These are phyloP conservation scores for Phytopythium delawarense DNA, from an alignment of 352 stramenopile species.

Conservation along the genomic window DNA sequence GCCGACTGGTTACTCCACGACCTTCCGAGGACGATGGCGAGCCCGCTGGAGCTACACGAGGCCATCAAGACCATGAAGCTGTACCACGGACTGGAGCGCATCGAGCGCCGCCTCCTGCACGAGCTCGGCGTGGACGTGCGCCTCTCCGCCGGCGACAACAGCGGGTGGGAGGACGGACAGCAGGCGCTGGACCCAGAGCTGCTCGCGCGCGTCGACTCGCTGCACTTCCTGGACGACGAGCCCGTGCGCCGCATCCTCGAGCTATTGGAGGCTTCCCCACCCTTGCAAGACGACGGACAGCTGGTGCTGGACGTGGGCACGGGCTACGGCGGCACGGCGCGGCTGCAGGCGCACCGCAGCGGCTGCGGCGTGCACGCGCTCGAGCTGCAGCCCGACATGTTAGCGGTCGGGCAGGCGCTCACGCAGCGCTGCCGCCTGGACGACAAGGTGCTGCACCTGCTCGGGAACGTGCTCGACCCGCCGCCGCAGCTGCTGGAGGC, in stretches of 20 bases:
- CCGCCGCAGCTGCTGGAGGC: constrained; percentile 7
- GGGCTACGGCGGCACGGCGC: constrained; percentile 85
- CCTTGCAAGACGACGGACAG: constrained; percentile 11
- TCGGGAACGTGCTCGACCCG: constrained; percentile 57
- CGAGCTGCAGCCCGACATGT: constrained; percentile 79
- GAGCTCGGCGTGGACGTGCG: constrained; percentile 10
- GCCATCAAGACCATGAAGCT: constrained; percentile 90
- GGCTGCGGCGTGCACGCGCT: constrained; percentile 62
- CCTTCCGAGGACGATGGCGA: background rate
- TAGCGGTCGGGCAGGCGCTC: constrained; percentile 47
- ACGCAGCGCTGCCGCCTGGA: constrained; percentile 52
- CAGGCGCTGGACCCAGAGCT: constrained; percentile 36
- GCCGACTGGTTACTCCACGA: background rate
- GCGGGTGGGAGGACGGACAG: background rate
- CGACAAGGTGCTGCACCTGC: constrained; percentile 44
- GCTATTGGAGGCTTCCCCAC: constrained; percentile 18
- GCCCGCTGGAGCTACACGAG: constrained; percentile 14
- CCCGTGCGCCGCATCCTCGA: constrained; percentile 42
- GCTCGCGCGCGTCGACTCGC: constrained; percentile 48
- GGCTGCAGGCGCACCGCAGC: constrained; percentile 71
- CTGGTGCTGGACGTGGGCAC: constrained; percentile 86
- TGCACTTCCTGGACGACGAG: constrained; percentile 68
- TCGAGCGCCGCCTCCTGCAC: constrained; percentile 53
- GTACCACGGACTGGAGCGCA: constrained; percentile 75
- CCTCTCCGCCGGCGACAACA: constrained; percentile 15